Conservation (phyloP, 768 basidiomycete genomes). For the Kwoniella dejecticola region DNA sequence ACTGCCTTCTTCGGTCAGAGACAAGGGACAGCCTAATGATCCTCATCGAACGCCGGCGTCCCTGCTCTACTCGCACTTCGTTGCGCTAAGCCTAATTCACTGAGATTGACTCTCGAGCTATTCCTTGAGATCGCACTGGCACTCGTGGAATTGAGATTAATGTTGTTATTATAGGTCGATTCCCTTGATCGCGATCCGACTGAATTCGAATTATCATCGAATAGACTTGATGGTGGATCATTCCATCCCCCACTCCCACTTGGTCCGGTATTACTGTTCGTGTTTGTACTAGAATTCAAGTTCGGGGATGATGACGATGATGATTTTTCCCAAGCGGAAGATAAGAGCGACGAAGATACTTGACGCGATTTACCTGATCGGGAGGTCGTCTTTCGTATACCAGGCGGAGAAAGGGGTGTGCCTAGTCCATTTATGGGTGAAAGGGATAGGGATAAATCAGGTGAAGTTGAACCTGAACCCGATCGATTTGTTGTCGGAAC, state of each 20-base stretch:
- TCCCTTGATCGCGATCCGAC: slow-evolving; percentile 12
- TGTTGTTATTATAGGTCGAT: slow-evolving; percentile 8
- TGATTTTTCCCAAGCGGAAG: not conserved
- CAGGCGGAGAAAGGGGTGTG: slow-evolving; percentile 16
- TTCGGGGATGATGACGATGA: too few relatives aligned
- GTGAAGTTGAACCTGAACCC: slow-evolving; percentile 24
- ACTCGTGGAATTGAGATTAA: slow-evolving; percentile 2
- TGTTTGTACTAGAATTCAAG: too few relatives aligned
- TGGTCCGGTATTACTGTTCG: not conserved
- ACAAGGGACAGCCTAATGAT: not conserved
- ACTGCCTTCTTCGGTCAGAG: not conserved
- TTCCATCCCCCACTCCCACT: slow-evolving; percentile 48
- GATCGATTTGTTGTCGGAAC: slow-evolving; percentile 4
- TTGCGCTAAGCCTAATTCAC: slow-evolving; percentile 44
- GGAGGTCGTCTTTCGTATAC: slow-evolving; percentile 6
- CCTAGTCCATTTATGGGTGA: not conserved
- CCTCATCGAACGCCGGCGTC: slow-evolving; percentile 24
- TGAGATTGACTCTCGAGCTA: slow-evolving; percentile 49
- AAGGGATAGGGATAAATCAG: slow-evolving; percentile 6
- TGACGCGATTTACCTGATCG: slow-evolving; percentile 21
- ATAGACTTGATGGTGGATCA: slow-evolving; percentile 38
- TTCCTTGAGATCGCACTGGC: slow-evolving; percentile 42
- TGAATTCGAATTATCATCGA: not conserved
- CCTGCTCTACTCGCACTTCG: slow-evolving; percentile 30
- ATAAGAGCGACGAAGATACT: slow-evolving; percentile 1